These are phyloP conservation scores for Carex kokanica DNA, from an alignment of 176 grass and related monocot species.

Conservation along the genomic window DNA sequence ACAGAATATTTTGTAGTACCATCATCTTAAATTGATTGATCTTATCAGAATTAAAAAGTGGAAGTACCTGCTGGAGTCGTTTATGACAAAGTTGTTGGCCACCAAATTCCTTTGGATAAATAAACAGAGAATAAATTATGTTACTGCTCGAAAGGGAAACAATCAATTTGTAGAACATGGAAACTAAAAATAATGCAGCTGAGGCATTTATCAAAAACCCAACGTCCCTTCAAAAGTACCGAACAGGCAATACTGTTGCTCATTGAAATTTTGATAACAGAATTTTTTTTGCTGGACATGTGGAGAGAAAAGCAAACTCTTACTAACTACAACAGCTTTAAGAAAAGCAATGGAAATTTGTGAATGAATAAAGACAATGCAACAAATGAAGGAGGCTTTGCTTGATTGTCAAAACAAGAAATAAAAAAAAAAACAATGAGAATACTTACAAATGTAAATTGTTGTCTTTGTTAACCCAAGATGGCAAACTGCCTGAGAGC, in stretches of 20 bases:
- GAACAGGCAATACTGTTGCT: neutral
- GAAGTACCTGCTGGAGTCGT: constrained; percentile 52
- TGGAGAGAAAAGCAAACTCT: neutral
- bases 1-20: neutral
- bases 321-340: neutral
- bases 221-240: neutral
- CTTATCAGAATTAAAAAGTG: neutral
- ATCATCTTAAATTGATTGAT: neutral
- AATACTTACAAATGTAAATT: constrained; percentile 63
- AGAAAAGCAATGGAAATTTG: neutral
- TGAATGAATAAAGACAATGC: neutral
- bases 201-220: neutral
- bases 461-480: constrained; percentile 54
- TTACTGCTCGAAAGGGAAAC: neutral
- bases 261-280: neutral
- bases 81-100: constrained; percentile 66
- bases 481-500: constrained; percentile 73
- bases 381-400: neutral
- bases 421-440: neutral
- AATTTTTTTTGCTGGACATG: neutral
- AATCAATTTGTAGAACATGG: neutral
- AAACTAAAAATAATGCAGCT: neutral
- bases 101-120: constrained; percentile 65
- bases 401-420: neutral
- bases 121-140: constrained; percentile 17